Evolutionary conservation across 164 flowering plant species (phyloP), one percentile per base, ranked within the genome.

Genomic region (Stephania cephalantha): DNA sequence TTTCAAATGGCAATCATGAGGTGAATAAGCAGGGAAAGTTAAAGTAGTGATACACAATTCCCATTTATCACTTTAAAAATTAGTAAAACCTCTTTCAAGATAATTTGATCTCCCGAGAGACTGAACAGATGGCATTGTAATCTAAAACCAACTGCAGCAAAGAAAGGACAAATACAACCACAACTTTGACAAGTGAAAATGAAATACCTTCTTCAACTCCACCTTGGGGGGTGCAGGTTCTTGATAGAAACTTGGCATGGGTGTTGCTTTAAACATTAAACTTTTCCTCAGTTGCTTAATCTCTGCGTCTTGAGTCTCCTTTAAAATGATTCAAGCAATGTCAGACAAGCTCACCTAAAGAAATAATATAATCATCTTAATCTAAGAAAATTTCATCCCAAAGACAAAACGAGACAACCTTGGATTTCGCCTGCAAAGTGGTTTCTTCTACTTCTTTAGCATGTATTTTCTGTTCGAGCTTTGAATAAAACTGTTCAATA

Each of bases 171-270:
- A 35, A 35, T 35, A 35, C 42, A 35, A 35, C 42, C 42, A 35
- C 42, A 35, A 35, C 42, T 35, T 35, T 35, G 42, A 35, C 42
- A 35, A 35, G 42, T 35, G 42, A 35, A 35, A 35, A 35, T 35
- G 42, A 35, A 35, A 35, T 77, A 89, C 99, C 98, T 93, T 95
- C 86, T 93, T 95, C 64, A 93, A 70, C 71, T 91, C 97, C 66
- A 80, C 82, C 82, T 91, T 93, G 15, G 92, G 87, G 61, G 98
- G 94, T 64, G 89, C 78, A 73, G 98, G 97, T 81, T 95, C 98
- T 80, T 90, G 93, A 78, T 95, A 95, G 81, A 95, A 95, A 81
- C 83, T 93, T 31, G 99, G 99, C 97, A 95, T 88, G 12, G 99
- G 99, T 29, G 92, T 89, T 30, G 99, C 99, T 85, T 91, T 95